These are phyloP conservation scores for Gnaphalium uliginosum DNA, from an alignment of 129 eudicot species.

Conservation along the genomic window DNA sequence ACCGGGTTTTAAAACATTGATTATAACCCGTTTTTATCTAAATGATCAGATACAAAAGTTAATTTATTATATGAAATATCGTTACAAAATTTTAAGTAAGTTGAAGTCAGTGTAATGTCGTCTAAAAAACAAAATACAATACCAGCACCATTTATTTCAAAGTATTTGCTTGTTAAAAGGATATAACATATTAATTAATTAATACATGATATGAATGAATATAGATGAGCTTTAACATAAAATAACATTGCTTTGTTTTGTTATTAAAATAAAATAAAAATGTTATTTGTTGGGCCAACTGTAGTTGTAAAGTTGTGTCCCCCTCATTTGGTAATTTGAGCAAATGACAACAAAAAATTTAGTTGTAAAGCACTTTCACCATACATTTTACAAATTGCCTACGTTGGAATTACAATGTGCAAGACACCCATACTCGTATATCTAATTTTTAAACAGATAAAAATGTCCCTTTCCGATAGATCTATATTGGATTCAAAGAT, in stretches of 20 bases:
- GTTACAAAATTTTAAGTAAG: too few relatives aligned
- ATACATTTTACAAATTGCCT: slow-evolving; percentile 35
- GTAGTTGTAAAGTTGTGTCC: slow-evolving; percentile 32
- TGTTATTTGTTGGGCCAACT: slow-evolving; percentile 33
- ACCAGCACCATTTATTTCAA: too few relatives aligned
- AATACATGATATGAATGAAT: too few relatives aligned
- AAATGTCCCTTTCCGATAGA: slow-evolving; percentile 40
- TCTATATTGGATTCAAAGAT: slow-evolving; percentile 33
- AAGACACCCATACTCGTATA: slow-evolving; percentile 40
- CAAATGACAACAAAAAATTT: slow-evolving; percentile 30
- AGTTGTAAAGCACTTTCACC: slow-evolving; percentile 38
- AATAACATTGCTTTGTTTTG: too few relatives aligned
- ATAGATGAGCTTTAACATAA: too few relatives aligned
- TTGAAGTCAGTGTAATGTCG: too few relatives aligned
- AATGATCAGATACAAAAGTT: too few relatives aligned
- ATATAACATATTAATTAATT: too few relatives aligned
- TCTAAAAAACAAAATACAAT: too few relatives aligned
- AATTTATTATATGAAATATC: not conserved
- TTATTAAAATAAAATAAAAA: slow-evolving; percentile 4
- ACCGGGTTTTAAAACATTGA: too few relatives aligned
- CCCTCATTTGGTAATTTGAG: slow-evolving; percentile 34
- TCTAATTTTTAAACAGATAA: not conserved
- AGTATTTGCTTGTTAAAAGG: too few relatives aligned
- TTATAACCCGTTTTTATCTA: slow-evolving; percentile 1
- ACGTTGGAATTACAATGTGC: slow-evolving; percentile 42